Evolutionary conservation across 768 basidiomycete species (phyloP).

Genomic region (Phaffia australis): DNA sequence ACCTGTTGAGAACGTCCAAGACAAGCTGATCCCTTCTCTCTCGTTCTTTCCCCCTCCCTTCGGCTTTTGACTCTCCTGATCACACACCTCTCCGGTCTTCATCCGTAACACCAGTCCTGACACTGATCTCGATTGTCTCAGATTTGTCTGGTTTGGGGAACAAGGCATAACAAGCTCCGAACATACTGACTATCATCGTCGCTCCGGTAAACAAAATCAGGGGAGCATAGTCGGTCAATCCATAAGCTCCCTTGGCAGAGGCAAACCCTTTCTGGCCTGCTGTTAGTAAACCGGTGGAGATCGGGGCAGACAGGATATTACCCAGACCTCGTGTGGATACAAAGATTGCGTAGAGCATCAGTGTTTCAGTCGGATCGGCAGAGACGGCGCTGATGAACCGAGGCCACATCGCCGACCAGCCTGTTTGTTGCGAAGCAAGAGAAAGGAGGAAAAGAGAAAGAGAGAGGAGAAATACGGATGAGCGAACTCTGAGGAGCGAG

Average conservation of each 20-base stretch:
- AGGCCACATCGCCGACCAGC: too few relatives aligned
- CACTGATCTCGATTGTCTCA: too few relatives aligned
- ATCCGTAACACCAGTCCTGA: too few relatives aligned
- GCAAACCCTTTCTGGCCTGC: neutral
- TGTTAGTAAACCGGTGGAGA: neutral
- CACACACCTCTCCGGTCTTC: too few relatives aligned
- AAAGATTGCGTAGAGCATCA: neutral
- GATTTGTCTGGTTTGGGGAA: too few relatives aligned
- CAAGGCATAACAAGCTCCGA: too few relatives aligned
- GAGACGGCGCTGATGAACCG: neutral
- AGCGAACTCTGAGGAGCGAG: neutral
- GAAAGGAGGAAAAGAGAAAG: neutral
- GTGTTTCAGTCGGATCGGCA: neutral
- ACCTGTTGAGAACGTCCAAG: too few relatives aligned
- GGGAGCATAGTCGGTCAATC: neutral
- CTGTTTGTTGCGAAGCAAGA: too few relatives aligned
- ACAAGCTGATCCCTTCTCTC: too few relatives aligned
- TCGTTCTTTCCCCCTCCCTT: too few relatives aligned
- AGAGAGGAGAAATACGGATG: neutral
- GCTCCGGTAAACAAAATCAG: conserved; percentile 1
- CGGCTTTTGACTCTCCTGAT: too few relatives aligned
- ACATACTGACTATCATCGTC: neutral
- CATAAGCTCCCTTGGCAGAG: conserved; percentile 1
- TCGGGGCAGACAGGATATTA: neutral
- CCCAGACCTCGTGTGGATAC: conserved; percentile 3